phyloP scores from a whole-genome alignment of 371 early-diverging fungal genomes.

The Thermomucor indicae-seudaticae region DNA sequence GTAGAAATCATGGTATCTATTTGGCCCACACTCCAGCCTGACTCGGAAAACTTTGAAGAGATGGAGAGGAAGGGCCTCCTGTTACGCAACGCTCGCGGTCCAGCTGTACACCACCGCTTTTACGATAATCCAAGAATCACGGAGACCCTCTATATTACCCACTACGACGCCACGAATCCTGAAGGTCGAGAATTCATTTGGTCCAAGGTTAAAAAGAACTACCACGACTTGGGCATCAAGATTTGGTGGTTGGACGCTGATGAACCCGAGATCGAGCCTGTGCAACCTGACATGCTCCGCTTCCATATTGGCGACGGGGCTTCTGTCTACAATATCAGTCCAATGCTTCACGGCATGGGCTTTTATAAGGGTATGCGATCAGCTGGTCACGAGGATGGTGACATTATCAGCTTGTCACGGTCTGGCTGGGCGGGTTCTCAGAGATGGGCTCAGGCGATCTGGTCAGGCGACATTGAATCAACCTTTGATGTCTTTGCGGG shows the following conservation, averaged over 20 bases:
- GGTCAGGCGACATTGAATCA: conserved; percentile 12
- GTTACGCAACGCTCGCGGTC: conserved; percentile 10
- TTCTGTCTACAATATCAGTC: conserved; percentile 9
- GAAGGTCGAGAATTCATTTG: conserved; percentile 14
- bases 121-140: conserved; percentile 6
- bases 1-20: conserved; percentile 11
- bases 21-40: conserved; percentile 10
- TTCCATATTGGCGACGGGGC: conserved; percentile 13
- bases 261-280: conserved; percentile 11
- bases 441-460: conserved; percentile 14
- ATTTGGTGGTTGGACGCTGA: conserved; percentile 14
- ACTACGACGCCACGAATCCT: conserved; percentile 13
- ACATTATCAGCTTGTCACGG: conserved; percentile 11
- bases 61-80: conserved; percentile 8
- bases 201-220: conserved; percentile 14
- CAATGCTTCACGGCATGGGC: conserved; percentile 11
- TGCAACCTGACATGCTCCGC: conserved; percentile 14
- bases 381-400: conserved; percentile 12
- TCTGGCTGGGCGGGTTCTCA: conserved; percentile 17
- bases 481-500: conserved; percentile 5
- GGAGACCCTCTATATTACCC: conserved; percentile 11
- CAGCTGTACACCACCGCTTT: conserved; percentile 11
- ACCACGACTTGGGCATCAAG: conserved; percentile 11
- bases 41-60: conserved; percentile 13
- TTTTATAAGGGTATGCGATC: conserved; percentile 10